Evolutionary conservation across 169 alveolate species (phyloP), one percentile per base, ranked within the genome.

Genomic region (Babesia caballi): DNA sequence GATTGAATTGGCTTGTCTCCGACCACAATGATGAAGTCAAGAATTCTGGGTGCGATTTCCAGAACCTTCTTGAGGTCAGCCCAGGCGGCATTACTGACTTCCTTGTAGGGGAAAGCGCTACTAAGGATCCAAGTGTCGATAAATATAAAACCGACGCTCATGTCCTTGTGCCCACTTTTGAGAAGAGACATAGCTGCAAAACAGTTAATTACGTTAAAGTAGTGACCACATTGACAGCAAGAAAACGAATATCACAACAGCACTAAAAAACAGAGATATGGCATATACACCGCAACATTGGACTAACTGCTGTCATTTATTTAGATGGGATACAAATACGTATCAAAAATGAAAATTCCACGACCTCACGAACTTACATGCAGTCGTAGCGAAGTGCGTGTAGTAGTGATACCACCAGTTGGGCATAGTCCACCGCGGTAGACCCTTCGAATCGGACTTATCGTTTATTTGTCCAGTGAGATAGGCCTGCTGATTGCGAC

Each of bases 351-450:
- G 4, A 53, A 6, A 53, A 12, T 7, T 19, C 15, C 65, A 28
- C 47, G 42, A 27, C n/a, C n/a, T n/a, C n/a, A 56, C 68, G 63
- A 89, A 76, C 85, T 23, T 68, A 78, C 87, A 58, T 5, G 87
- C 95, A 28, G 94, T 86, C 17, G 85, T 77, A 35, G 95, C 81
- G 60, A 92, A 92, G 82, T 83, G 94, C 38, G 92, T 85, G 15
- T 85, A 78, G 77, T 88, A 91, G 71, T 94, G 96, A 66, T 91
- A 94, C 97, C 97, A 94, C 88, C 92, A 94, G 82, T 94, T 94
- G 53, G 97, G 97, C 78, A 93, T 84, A 23, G 92, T 93, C 94
- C 96, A 91, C 59, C 93, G 87, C 8, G 97, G 97, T 17, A 58
- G 66, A 4, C 75, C 69, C 9, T 73, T 85, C 40, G 73, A 30